A percentile compares a stretch with the other conserved stretches of the same genome.
These are phyloP conservation scores for Hyaloraphidium curvatum DNA, from an alignment of 192 early-diverging fungal genomes.

Conservation along the genomic window DNA sequence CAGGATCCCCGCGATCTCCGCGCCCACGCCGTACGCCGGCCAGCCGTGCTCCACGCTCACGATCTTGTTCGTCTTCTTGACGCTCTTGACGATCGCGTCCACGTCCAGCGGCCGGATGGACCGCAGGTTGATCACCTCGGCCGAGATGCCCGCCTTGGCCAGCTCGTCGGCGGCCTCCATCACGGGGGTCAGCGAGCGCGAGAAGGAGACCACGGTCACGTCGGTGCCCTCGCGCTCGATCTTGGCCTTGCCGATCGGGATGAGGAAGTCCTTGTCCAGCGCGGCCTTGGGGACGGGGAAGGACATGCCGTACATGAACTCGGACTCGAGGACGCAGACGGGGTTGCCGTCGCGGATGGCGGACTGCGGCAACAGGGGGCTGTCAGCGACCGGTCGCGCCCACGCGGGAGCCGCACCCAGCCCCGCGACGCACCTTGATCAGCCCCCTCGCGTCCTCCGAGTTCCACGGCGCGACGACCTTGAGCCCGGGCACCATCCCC, in stretches of 20 bases:
- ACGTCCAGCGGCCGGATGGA: conserved; percentile 93
- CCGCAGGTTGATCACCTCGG: conserved; percentile 91
- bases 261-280: conserved; percentile 53
- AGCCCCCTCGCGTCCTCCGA: conserved; percentile 94
- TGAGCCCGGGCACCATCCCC: conserved; percentile 87
- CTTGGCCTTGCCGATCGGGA: conserved; percentile 95
- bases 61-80: conserved; percentile 96
- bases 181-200: conserved; percentile 63
- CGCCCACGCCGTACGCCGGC: conserved; percentile 84
- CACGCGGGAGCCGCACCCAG: too few relatives aligned
- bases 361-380: too few relatives aligned
- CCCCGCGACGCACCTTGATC: conserved; percentile 53
- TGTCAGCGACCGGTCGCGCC: too few relatives aligned
- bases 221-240: conserved; percentile 53
- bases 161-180: conserved; percentile 76
- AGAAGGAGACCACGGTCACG: conserved; percentile 87
- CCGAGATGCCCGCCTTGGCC: conserved; percentile 52
- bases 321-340: conserved; percentile 89
- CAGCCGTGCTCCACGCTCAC: conserved; percentile 92
- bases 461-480: conserved; percentile 90
- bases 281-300: conserved; percentile 64
- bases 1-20: conserved; percentile 85
- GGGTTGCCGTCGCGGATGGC: conserved; percentile 97
- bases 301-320: conserved; percentile 86
- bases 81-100: conserved; percentile 69